Conservation (phyloP, 495 filamentous ascomycete genomes). For the Trichoderma reesei region DNA sequence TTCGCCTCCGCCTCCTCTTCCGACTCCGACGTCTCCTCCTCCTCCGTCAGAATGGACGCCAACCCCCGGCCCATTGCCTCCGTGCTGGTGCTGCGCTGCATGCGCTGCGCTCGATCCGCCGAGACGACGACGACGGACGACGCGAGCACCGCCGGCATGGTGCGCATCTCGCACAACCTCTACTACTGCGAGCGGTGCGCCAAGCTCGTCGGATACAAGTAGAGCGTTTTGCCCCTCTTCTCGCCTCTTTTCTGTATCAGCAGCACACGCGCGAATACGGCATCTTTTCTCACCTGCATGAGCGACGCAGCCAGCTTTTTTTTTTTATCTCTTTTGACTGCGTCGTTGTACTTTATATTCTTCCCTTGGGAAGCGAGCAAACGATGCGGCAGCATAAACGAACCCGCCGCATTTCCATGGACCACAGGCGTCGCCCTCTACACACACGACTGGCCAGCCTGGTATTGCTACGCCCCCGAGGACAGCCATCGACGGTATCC, state of each 20-base stretch:
- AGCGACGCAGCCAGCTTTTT: no score
- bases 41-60: slow-evolving; percentile 31
- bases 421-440: no score
- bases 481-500: no score
- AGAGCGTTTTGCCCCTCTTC: slow-evolving; percentile 23
- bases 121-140: slow-evolving; percentile 48
- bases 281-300: no score
- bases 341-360: no score
- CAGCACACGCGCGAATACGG: neutral
- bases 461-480: no score
- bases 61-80: slow-evolving; percentile 32
- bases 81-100: slow-evolving; percentile 44
- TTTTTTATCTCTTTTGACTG: no score
- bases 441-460: no score
- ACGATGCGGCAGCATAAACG: no score
- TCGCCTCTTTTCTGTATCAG: neutral
- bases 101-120: slow-evolving; percentile 44
- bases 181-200: slow-evolving; percentile 74
- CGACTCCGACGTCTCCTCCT: slow-evolving; percentile 30
- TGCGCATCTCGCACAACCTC: slow-evolving; percentile 65
- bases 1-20: slow-evolving; percentile 29
- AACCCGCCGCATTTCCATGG: no score
- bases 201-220: slow-evolving; percentile 59
- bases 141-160: slow-evolving; percentile 43
- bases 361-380: no score